Conservation (phyloP, 257 asterid genomes). For the Schizonepeta tenuifolia region DNA sequence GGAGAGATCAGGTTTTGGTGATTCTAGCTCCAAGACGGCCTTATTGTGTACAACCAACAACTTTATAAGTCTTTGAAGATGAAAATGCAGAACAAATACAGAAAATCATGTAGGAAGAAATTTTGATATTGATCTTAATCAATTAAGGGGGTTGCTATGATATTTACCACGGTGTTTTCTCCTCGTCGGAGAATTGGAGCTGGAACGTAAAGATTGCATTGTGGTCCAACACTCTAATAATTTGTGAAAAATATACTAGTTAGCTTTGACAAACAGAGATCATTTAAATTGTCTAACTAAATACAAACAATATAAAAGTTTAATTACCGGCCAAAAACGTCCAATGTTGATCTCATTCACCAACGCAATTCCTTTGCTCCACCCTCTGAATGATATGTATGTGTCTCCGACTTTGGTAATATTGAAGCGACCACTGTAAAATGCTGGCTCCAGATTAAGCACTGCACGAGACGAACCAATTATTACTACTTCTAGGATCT, state of each 20-base stretch:
- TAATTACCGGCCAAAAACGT: constrained; percentile 92
- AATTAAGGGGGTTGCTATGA: no score
- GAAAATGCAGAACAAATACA: not conserved
- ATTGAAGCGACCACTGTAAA: constrained; percentile 64
- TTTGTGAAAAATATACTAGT: not conserved
- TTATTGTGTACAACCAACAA: constrained; percentile 35
- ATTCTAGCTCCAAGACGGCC: constrained; percentile 83
- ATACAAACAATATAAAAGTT: not conserved
- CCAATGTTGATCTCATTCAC: constrained; percentile 76
- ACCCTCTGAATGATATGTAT: constrained; percentile 75
- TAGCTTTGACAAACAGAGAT: not conserved
- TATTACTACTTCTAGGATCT: not conserved
- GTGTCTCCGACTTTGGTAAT: constrained; percentile 69
- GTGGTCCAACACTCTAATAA: constrained; percentile 79
- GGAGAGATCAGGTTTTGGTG: constrained; percentile 52
- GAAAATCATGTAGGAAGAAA: not conserved
- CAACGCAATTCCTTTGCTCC: constrained; percentile 91
- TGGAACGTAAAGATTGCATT: constrained; percentile 87
- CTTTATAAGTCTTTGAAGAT: not conserved
- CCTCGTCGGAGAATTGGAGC: constrained; percentile 85
- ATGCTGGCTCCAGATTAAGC: constrained; percentile 60
- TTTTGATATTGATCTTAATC: not conserved
- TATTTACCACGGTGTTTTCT: constrained; percentile 62
- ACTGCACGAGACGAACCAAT: constrained; percentile 45
- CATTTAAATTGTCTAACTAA: not conserved